These are phyloP conservation scores for Stevia rebaudiana DNA, from an alignment of 140 eudicot genomes.

Conservation along the genomic window DNA sequence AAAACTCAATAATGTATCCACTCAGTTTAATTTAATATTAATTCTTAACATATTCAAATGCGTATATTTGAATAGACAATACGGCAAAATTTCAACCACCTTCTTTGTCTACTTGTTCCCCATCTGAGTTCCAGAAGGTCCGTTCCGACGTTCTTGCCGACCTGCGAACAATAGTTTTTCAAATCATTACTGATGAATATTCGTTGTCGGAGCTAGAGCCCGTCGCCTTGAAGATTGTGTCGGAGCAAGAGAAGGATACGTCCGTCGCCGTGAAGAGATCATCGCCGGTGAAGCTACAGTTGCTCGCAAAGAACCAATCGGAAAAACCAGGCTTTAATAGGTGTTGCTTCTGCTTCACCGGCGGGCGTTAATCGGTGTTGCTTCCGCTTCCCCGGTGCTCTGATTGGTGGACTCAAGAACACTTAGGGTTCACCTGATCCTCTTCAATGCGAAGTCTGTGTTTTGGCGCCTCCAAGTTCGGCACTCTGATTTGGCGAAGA, in stretches of 20 bases:
- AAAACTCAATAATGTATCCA: too few relatives aligned
- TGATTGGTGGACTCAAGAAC: slow-evolving; percentile 86
- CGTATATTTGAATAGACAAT: too few relatives aligned
- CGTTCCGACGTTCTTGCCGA: slow-evolving; percentile 63
- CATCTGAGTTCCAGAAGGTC: slow-evolving; percentile 33
- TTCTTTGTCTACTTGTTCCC: slow-evolving; percentile 37
- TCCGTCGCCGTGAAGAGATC: slow-evolving; percentile 62
- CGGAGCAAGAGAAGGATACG: slow-evolving; percentile 40
- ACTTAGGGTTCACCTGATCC: too few relatives aligned
- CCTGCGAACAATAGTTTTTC: slow-evolving; percentile 19
- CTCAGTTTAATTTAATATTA: too few relatives aligned
- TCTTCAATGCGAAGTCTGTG: too few relatives aligned
- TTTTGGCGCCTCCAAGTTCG: too few relatives aligned
- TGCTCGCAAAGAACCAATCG: slow-evolving; percentile 72
- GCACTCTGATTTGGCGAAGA: too few relatives aligned
- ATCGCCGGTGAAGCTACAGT: slow-evolving; percentile 62
- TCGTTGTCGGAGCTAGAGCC: slow-evolving; percentile 56
- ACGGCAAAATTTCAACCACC: too few relatives aligned
- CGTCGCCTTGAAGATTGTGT: slow-evolving; percentile 82
- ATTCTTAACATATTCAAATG: too few relatives aligned
- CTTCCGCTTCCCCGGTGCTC: slow-evolving; percentile 62
- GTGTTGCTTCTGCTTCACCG: slow-evolving; percentile 64
- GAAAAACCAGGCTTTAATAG: slow-evolving; percentile 73
- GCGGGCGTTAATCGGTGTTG: slow-evolving; percentile 67
- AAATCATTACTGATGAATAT: slow-evolving; percentile 33